A percentile compares a stretch with the other conserved stretches of the same genome.
Evolutionary conservation across 768 basidiomycete genomes (phyloP).

Genomic region (Tremella yokohamensis): DNA sequence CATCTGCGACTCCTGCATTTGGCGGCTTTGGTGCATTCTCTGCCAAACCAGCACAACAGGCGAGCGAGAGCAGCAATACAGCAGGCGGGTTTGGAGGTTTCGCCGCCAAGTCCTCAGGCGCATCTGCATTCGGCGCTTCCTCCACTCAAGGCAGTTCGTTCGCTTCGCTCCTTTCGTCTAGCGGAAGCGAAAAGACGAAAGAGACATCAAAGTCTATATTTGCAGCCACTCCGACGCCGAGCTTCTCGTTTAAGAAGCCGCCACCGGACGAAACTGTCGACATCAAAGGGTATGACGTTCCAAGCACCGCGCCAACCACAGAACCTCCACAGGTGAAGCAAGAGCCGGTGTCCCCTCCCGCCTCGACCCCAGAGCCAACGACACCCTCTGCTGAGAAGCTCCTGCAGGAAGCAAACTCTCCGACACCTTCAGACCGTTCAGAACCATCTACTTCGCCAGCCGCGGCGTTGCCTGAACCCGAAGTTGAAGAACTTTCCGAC

Average conservation of each 20-base stretch:
- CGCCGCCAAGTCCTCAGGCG: conserved; percentile 8
- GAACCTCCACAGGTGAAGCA: neutral
- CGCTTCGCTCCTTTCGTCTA: neutral
- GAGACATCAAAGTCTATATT: neutral
- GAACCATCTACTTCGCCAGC: neutral
- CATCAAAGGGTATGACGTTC: conserved; percentile 10
- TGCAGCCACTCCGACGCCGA: neutral
- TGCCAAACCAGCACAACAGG: conserved; percentile 16
- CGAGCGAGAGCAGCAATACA: neutral
- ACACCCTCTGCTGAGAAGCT: neutral
- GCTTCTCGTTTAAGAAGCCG: neutral
- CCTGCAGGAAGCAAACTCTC: neutral
- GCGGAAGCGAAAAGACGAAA: neutral
- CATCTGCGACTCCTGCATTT: conserved; percentile 15
- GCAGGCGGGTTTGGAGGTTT: conserved; percentile 15
- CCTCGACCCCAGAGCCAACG: neutral
- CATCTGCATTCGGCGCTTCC: neutral
- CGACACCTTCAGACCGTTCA: neutral
- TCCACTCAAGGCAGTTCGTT: conserved; percentile 3
- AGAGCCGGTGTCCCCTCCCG: conserved; percentile 6
- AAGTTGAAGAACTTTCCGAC: conserved; percentile 1
- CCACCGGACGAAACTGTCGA: neutral
- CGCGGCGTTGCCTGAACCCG: neutral
- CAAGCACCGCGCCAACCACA: neutral
- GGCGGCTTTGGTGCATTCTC: conserved; percentile 42